Base-by-base conservation (phyloP, 169 alveolate genomes). In the Plasmodium blacklocki region DNA sequence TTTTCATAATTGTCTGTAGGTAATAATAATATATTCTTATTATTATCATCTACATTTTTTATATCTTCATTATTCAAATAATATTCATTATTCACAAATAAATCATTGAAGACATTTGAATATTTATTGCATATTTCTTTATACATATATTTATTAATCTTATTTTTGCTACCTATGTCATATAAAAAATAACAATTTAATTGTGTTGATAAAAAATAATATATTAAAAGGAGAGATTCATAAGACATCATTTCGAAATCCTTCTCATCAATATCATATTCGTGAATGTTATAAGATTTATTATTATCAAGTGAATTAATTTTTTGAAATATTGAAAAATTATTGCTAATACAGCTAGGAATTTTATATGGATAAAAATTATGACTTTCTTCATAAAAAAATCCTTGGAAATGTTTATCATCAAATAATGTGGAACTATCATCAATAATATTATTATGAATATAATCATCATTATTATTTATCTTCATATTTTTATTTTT, bases 331-430 rank as follows among this genome's bases (percentile, higher is more conserved):
- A 86, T 18, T 0, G 75, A 59, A 4, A 80, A 86, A 50, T 67
- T 26, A 29, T 73, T 59, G 6, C 56, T 83, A n/a, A 86, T 86
- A 72, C 59, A 52, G 9, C 59, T 49, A 45, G 92, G 92, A 32
- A 86, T 59, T 47, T 58, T 21, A 52, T 59, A 66, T 11, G 92
- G 92, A 56, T 86, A 86, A 49, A 70, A 52, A 32, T 29, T 47
- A 86, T 86, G 92, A 19, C 78, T 87, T 64, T 86, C 92, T 86
- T 86, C 92, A 29, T 60, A 14, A 43, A 64, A 86, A 60, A 71
- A 67, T 8, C 92, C 66, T 60, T 59, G 74, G 52, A 86, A 86
- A 43, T 71, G 60, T 23, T 86, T 19, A 8, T 72, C 15, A 14
- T 86, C 50, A 71, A 52, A 50, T 45, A 58, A 71, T 14, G 15